Evolutionary conservation across 2,329 filamentous ascomycete species (phyloP), one percentile per base, ranked within the genome.

Genomic region (Pseudogymnoascus sp.): DNA sequence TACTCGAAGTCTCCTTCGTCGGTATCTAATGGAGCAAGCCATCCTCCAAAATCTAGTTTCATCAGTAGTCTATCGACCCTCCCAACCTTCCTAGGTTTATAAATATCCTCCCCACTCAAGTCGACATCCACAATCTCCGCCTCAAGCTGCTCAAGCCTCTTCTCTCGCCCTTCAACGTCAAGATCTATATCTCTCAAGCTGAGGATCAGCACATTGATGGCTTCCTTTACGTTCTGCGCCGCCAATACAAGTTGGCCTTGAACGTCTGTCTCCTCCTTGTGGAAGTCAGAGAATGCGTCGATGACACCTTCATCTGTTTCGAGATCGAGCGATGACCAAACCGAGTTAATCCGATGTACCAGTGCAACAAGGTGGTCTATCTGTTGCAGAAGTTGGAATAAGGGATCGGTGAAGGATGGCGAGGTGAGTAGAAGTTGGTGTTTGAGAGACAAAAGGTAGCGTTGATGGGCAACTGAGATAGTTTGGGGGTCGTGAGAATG

Each of bases 51-150:
- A 68, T 96, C 92, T 69, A 97, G 78, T 78, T 96, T 96, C 91
- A 96, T 96, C 72, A 97, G 75, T 72, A 97, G 76, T 64, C 90
- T 81, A 77, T 96, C 91, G 53, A 97, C 85, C 0, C 91, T 90
- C 0, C 90, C 90, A 3, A 91, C 84, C 65, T 88, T 86, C 66
- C 85, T 82, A 0, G 91, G 88, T 31, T 87, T 80, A 73, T 90
- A 96, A 66, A 75, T 75, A 0, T 78, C 80, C 40, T 78, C 77
- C 34, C 82, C 79, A 11, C 70, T 69, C 2, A 73, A 71, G 61
- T 69, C 36, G 72, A 75, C 65, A 63, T 71, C 67, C 68, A 71
- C 71, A 16, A 70, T 70, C 63, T 71, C 69, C 63, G 68, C 68
- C 34, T 69, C 69, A 11, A 60, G 38, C 7, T 38, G 21, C 5